These are phyloP conservation scores for Schwanniomyces polymorphus DNA, from an alignment of 805 yeast species.

Conservation along the genomic window DNA sequence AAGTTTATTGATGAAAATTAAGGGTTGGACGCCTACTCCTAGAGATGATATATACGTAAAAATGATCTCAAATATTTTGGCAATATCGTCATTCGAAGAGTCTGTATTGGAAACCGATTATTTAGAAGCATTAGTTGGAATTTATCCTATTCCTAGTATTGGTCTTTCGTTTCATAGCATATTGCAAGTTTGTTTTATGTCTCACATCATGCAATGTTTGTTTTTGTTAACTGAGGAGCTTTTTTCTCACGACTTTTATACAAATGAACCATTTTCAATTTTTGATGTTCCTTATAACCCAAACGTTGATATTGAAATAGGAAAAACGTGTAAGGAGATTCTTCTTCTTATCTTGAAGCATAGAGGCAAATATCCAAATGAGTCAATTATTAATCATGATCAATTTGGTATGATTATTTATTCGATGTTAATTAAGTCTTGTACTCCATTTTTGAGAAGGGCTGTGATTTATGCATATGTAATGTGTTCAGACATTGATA, in stretches of 20 bases:
- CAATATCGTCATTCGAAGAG: slow-evolving; percentile 32
- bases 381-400: slow-evolving; percentile 15
- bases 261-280: slow-evolving; percentile 20
- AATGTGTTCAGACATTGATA: slow-evolving; percentile 47
- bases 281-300: slow-evolving; percentile 38
- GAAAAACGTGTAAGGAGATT: slow-evolving; percentile 18
- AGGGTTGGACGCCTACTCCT: slow-evolving; percentile 30
- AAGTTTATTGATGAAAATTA: slow-evolving; percentile 31
- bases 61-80: slow-evolving; percentile 31
- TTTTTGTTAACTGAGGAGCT: slow-evolving; percentile 27
- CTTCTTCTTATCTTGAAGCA: slow-evolving; percentile 23
- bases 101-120: slow-evolving; percentile 46
- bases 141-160: slow-evolving; percentile 47
- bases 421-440: slow-evolving; percentile 54
- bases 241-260: slow-evolving; percentile 22
- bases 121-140: slow-evolving; percentile 52
- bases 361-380: slow-evolving; percentile 6
- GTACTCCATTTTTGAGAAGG: slow-evolving; percentile 66
- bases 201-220: slow-evolving; percentile 51
- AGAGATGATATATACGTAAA: slow-evolving; percentile 31
- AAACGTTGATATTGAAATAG: slow-evolving; percentile 18
- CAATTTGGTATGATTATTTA: slow-evolving; percentile 43
- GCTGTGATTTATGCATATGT: slow-evolving; percentile 57
- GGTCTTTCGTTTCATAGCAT: slow-evolving; percentile 49
- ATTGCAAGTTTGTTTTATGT: slow-evolving; percentile 48